Percentiles rank a stretch among this genome's conserved stretches.
Conservation (phyloP, 2,329 filamentous ascomycete genomes). For the Colletotrichum sp. region DNA sequence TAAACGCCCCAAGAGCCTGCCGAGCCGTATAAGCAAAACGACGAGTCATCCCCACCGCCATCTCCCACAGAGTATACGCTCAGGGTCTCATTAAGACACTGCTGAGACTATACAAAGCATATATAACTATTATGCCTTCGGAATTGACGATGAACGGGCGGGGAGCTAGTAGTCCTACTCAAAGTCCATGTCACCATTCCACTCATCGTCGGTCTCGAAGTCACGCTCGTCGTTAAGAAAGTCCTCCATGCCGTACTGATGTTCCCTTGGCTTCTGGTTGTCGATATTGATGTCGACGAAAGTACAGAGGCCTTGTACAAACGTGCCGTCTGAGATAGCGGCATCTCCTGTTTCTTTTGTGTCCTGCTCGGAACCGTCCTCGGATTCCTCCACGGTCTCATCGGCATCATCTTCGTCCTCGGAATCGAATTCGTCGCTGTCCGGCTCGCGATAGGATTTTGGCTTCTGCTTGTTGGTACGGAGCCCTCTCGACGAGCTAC, state of each 20-base stretch:
- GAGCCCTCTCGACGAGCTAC: conserved; percentile 29
- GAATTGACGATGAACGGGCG: not conserved
- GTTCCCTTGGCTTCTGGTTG: conserved; percentile 74
- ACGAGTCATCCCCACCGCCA: too few relatives aligned
- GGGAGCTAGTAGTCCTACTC: conserved; percentile 37
- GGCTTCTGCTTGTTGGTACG: conserved; percentile 22
- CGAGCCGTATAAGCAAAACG: not conserved
- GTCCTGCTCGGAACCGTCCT: not conserved
- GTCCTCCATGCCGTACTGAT: conserved; percentile 73
- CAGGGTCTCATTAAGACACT: not conserved
- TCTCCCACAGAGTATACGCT: not conserved
- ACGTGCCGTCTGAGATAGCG: conserved; percentile 24
- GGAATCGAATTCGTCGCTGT: conserved; percentile 48
- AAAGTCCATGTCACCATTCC: conserved; percentile 62
- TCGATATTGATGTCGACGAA: conserved; percentile 76
- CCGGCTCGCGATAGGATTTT: conserved; percentile 48
- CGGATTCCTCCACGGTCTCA: conserved; percentile 8
- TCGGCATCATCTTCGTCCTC: conserved; percentile 26
- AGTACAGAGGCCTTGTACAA: conserved; percentile 72
- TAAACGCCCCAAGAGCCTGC: not conserved
- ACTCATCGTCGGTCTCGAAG: conserved; percentile 61
- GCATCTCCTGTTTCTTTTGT: conserved; percentile 17
- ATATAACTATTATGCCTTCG: not conserved
- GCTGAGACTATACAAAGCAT: not conserved
- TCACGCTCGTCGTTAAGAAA: conserved; percentile 65